Conservation (phyloP, 352 stramenopile genomes). For the Peronospora belbahrii region DNA sequence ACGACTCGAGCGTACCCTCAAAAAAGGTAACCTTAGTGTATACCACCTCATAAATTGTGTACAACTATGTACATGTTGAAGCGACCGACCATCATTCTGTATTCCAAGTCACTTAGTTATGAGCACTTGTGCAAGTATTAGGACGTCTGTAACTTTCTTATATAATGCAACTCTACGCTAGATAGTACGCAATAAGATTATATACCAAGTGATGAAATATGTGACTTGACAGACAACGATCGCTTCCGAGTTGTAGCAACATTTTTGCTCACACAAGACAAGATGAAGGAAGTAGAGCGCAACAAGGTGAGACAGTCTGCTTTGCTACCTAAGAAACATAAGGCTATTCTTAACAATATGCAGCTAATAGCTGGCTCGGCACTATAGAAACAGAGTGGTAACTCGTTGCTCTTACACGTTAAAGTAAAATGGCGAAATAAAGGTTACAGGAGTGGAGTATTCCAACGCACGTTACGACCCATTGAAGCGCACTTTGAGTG, state of each 20-base stretch:
- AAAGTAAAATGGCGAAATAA: constrained; percentile 60
- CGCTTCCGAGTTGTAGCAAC: constrained; percentile 89
- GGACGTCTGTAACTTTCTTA: too few relatives aligned
- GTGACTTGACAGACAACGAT: constrained; percentile 61
- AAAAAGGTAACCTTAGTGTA: constrained; percentile 2
- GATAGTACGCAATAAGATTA: too few relatives aligned
- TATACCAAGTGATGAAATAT: too few relatives aligned
- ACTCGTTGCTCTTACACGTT: constrained; percentile 41
- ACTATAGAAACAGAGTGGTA: constrained; percentile 66
- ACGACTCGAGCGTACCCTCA: constrained; percentile 5
- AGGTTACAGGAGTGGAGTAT: constrained; percentile 58
- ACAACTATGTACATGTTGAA: constrained; percentile 3
- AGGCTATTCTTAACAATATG: constrained; percentile 63
- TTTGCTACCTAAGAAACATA: constrained; percentile 62
- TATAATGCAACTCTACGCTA: too few relatives aligned
- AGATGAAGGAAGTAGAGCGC: constrained; percentile 82
- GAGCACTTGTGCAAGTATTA: constrained; percentile 43
- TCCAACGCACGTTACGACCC: constrained; percentile 75
- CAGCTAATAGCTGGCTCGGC: constrained; percentile 36
- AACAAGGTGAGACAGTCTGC: constrained; percentile 81
- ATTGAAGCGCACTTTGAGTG: constrained; percentile 53
- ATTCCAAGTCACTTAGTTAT: neutral
- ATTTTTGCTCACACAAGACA: constrained; percentile 90
- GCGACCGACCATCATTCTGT: constrained; percentile 9
- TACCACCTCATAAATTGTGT: too few relatives aligned